Conservation (phyloP, 2,329 filamentous ascomycete species). For the Colletotrichum orchidophilum region DNA sequence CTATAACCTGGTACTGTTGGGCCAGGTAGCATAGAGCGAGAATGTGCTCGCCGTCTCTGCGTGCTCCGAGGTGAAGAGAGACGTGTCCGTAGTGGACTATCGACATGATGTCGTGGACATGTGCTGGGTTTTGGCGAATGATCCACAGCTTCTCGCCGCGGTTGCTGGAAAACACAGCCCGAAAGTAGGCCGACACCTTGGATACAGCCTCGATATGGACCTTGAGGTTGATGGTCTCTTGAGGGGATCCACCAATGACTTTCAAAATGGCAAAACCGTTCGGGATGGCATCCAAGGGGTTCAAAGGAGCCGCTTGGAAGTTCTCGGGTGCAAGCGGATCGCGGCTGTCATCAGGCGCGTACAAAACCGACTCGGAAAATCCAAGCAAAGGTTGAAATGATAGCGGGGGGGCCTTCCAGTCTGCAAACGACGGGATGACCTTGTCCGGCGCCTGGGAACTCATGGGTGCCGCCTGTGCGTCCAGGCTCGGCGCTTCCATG, state of each 20-base stretch:
- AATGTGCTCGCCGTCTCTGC: background rate
- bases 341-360: no score
- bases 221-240: background rate
- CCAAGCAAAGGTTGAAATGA: background rate
- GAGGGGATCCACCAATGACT: background rate
- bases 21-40: background rate
- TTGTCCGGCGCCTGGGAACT: no score
- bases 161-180: background rate
- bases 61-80: background rate
- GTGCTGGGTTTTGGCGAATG: background rate
- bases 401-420: background rate
- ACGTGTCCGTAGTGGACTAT: background rate
- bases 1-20: background rate
- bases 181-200: background rate
- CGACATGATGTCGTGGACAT: background rate
- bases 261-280: background rate
- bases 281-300: background rate
- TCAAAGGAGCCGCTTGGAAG: no score
- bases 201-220: background rate
- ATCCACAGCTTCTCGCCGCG: background rate
- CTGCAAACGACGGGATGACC: no score
- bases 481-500: no score
- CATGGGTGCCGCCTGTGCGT: no score
- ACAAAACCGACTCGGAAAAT: background rate
- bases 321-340: background rate